Evolutionary conservation across 2,329 filamentous ascomycete genomes (phyloP).

Genomic region (Botrytis elliptica): DNA sequence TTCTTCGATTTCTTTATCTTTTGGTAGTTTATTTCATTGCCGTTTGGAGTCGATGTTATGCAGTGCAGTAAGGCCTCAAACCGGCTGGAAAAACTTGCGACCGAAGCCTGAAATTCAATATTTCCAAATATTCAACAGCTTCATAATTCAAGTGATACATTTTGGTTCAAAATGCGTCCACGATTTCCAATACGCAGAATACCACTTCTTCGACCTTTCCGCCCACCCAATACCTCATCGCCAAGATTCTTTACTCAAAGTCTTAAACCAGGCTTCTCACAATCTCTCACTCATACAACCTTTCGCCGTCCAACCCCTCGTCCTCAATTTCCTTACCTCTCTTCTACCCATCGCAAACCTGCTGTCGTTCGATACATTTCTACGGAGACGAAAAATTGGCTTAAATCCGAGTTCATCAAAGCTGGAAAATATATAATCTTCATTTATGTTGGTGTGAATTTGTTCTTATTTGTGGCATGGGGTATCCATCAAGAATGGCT

Average conservation of each 20-base stretch:
- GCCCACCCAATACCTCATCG: constrained; percentile 37
- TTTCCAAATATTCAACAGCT: background rate
- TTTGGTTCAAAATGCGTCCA: constrained; percentile 33
- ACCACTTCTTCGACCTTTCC: constrained; percentile 42
- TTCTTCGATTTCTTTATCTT: background rate
- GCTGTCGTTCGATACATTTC: constrained; percentile 66
- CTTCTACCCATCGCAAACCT: constrained; percentile 43
- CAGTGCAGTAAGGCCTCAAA: background rate
- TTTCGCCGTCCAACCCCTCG: constrained; percentile 42
- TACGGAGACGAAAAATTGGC: constrained; percentile 70
- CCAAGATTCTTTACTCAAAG: constrained; percentile 58
- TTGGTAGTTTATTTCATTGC: background rate
- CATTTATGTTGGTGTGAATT: constrained; percentile 62
- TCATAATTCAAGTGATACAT: background rate
- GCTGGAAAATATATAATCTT: constrained; percentile 66
- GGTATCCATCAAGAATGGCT: constrained; percentile 71
- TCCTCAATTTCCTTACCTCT: constrained; percentile 65
- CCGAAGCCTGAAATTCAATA: constrained; percentile 7
- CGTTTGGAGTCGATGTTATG: background rate
- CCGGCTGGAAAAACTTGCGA: constrained; percentile 18
- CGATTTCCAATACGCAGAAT: constrained; percentile 43
- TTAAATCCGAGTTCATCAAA: constrained; percentile 68
- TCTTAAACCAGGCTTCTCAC: constrained; percentile 39
- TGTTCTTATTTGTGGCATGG: constrained; percentile 60
- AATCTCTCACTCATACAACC: constrained; percentile 21